A percentile compares a stretch with the other conserved stretches of the same genome.
phyloP scores from a whole-genome alignment of 2,329 filamentous ascomycete genomes.

The Cercospora sp. region DNA sequence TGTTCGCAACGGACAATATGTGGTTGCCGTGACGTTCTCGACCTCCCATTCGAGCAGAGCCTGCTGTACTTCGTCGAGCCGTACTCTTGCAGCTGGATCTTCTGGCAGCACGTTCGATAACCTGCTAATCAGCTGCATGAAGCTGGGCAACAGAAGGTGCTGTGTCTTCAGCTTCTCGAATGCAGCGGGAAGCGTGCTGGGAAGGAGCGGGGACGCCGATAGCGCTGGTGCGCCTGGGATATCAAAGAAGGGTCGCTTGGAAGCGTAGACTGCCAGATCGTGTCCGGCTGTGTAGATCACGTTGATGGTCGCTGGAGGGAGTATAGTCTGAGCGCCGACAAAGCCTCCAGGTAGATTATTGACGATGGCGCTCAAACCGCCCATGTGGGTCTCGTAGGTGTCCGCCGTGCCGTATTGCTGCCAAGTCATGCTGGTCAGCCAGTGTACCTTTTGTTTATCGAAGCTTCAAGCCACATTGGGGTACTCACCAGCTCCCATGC shows the following conservation, averaged over 20 bases:
- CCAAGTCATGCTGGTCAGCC: constrained; percentile 5
- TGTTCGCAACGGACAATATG: constrained; percentile 22
- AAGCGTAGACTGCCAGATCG: constrained; percentile 23
- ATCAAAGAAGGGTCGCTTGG: constrained; percentile 20
- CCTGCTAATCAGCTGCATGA: constrained; percentile 18
- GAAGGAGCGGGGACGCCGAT: background rate
- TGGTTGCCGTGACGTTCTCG: constrained; percentile 7
- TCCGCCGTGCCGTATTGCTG: constrained; percentile 24
- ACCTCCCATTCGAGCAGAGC: constrained; percentile 18
- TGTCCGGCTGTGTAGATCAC: constrained; percentile 23
- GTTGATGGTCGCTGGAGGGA: constrained; percentile 16
- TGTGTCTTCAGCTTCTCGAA: constrained; percentile 17
- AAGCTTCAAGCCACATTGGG: constrained; percentile 12
- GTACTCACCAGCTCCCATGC: constrained; percentile 27
- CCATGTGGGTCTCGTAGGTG: constrained; percentile 28
- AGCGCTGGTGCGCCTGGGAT: background rate
- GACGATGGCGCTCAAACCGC: constrained; percentile 24
- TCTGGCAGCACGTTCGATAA: constrained; percentile 10
- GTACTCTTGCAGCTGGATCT: constrained; percentile 10
- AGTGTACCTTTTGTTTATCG: constrained; percentile 2
- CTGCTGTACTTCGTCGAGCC: constrained; percentile 16
- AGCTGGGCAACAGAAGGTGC: constrained; percentile 19
- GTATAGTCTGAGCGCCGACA: constrained; percentile 14
- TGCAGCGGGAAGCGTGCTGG: constrained; percentile 15
- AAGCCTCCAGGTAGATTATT: constrained; percentile 24